These are phyloP conservation scores for Trypanosoma boissoni DNA, from an alignment of 208 protist genomes.

Conservation along the genomic window DNA sequence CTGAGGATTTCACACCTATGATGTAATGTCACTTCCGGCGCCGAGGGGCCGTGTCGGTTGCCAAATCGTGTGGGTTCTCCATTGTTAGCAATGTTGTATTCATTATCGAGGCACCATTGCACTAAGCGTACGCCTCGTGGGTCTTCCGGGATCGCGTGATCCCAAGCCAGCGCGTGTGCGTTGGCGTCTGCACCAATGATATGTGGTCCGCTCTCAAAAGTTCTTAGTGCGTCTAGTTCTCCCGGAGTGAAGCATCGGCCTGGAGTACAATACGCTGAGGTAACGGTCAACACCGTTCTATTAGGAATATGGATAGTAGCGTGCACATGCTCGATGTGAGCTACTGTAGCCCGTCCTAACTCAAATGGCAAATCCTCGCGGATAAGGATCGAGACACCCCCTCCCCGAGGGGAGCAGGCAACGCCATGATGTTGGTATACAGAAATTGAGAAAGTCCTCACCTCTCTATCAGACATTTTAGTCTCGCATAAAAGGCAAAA, in stretches of 20 bases:
- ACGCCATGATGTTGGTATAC: not conserved
- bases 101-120: constrained; percentile 9
- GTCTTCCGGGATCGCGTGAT: not conserved
- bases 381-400: constrained; percentile 7
- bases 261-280: constrained; percentile 1
- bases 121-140: not conserved
- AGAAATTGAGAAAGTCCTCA: not conserved
- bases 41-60: not conserved
- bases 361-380: not conserved
- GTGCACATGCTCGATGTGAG: not conserved
- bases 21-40: constrained; percentile 7
- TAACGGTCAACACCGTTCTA: not conserved
- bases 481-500: not conserved
- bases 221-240: not conserved
- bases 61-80: not conserved
- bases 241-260: not conserved
- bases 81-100: constrained; percentile 1
- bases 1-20: not conserved
- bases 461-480: not conserved
- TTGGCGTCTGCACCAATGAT: constrained; percentile 12
- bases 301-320: constrained; percentile 3
- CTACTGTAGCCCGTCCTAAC: not conserved
- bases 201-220: not conserved
- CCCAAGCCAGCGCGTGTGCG: constrained; percentile 9
- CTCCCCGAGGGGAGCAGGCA: not conserved